Evolutionary conservation across 139 green algal genomes (phyloP), one percentile per base, ranked within the genome.

Genomic region (Ettlia oleoabundans): DNA sequence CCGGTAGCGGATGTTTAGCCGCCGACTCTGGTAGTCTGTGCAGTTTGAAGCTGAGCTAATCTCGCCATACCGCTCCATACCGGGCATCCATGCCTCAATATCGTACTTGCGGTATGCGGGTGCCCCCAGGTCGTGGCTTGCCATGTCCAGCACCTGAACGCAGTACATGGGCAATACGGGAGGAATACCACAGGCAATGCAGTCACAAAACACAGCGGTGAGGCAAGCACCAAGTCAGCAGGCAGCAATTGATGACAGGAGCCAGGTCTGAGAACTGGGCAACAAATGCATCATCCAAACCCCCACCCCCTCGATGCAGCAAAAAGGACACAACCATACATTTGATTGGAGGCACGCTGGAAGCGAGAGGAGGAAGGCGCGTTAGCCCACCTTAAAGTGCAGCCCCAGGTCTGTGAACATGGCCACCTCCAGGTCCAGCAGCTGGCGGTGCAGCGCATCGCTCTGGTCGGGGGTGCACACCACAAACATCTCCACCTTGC

Each of bases 401-500:
- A 99, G 92, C 0, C 97, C 97, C 67, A 99, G 91, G 76, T 98
- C 93, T 0, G 78, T 82, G 81, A 92, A 99, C 62, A 99, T 89
- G 79, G 97, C 90, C 73, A 87, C 80, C 85, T 98, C 95, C n/a
- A 98, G 82, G 5, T 85, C 77, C 4, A 93, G 77, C 35, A 98
- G 92, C 87, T 97, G 92, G 68, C 97, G 62, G 70, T 98, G 95
- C 69, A 99, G 76, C 28, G 85, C 92, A 13, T 99, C 92, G 52
- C 86, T 94, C 89, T 99, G 94, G 75, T 95, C 89, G 2, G 97
- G 95, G 0, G 93, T 97, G 87, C 83, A 88, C 52, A 99, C 30
- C 74, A 98, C 94, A 93, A 99, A 99, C 94, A 99, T 97, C 89
- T 99, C 97, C 67, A 99, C 95, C 91, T 99, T 99, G 89, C 87